Base-by-base conservation (phyloP, 805 yeast genomes). In the Pichia occidentalis region DNA sequence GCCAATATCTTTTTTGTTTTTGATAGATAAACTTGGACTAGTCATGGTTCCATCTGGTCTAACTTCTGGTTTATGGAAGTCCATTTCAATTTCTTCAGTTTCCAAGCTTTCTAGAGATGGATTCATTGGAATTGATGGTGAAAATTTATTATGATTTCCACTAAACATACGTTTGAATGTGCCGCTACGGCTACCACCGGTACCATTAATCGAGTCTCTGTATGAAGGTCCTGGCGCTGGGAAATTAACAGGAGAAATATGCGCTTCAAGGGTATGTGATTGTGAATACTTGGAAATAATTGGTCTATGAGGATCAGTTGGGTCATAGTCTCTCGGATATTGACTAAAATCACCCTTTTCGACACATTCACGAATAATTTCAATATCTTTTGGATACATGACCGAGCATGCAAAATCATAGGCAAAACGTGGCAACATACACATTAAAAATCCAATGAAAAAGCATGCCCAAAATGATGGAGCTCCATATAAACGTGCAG, bases 311-410 rank as follows among this genome's bases (percentile, higher is more conserved):
- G 88, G 85, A 58, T 82, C 88, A 3, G 94, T 82, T 30, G 94
- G 94, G 56, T 83, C 94, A 54, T 80, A 83, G 37, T 73, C 69
- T 9, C 56, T 61, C 9, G 87, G 87, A 53, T 77, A 82, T 25
- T 70, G 75, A 42, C 66, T 76, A 50, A 72, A 83, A 48, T 79
- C 82, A 32, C 92, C 92, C 38, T 70, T 65, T 19, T 59, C 59
- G 48, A 75, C 78, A 59, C 84, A 71, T 58, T 84, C 92, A 51
- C 92, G 63, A 38, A 84, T 70, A 45, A 84, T 77, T 50, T 83
- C 90, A 42, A 78, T 61, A 58, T 84, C 92, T 40, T 64, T 68
- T 22, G 92, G 94, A 47, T 53, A 61, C 49, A 63, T 72, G 23
- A 76, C 53, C 42, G 71, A 74, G 45, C 64, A 69, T 28, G 69